Evolutionary conservation across 371 early-diverging fungal genomes (phyloP), one percentile per base, ranked within the genome.

Genomic region (Apophysomyces ossiformis): DNA sequence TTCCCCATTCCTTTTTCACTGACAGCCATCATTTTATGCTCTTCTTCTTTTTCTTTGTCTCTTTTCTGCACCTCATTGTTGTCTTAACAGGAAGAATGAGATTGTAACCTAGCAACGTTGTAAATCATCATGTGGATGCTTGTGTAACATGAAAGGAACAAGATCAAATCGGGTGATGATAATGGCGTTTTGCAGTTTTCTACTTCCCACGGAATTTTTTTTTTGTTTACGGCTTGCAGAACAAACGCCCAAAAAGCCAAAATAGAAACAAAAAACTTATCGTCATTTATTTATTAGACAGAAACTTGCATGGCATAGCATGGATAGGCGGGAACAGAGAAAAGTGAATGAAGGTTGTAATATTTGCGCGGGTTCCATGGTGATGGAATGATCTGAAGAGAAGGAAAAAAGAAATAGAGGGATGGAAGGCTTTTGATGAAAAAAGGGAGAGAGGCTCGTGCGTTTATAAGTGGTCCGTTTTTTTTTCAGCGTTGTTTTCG

Each of bases 371-470:
- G n/a, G 54, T 18, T 13, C 46, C n/a, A 45, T 18, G n/a, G 35
- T 9, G 21, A 50, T 21, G 18, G 54, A 18, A n/a, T 50, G 21
- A 50, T 50, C 18, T n/a, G 7, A 9, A 50, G 21, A 50, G 21
- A 50, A 50, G 21, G 15, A 43, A 43, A 47, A 9, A 16, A 16
- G 47, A 16, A 18, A 7, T 1, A 47, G n/a, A 21, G 18, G 21
- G 54, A 45, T 13, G 16, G 46, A 45, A 7, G 46, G 32, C 32
- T 26, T 41, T 13, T 41, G 41, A 13, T 41, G 41, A 16, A 47
- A 18, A 47, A 18, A 50, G 54, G 21, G 54, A 50, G 54, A 50
- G 54, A 50, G 54, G 54, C 54, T 50, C 54, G 54, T 50, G 54
- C 54, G 54, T 21, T 50, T 21, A 18, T 50, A 18, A 50, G 35